Percentiles rank a stretch among this genome's conserved stretches.
Conservation (phyloP, 768 basidiomycete genomes). For the Leccinellum albellum region DNA sequence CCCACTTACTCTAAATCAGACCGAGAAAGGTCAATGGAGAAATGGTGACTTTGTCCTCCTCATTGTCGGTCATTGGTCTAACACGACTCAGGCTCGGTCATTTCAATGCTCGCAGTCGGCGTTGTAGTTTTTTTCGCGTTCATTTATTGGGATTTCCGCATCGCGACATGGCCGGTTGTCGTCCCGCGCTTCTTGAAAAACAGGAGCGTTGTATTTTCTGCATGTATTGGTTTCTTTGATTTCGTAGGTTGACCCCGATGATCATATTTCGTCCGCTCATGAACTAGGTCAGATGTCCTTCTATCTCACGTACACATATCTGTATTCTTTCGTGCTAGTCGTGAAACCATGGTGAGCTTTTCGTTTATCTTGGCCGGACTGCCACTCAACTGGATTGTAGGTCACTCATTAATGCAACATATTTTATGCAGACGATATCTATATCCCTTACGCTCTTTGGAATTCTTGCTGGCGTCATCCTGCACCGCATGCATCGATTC, state of each 20-base stretch:
- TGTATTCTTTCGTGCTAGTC: conserved; percentile 63
- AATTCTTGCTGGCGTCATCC: conserved; percentile 53
- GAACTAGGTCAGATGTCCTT: conserved; percentile 47
- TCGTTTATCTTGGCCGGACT: not conserved
- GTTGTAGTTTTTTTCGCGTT: conserved; percentile 41
- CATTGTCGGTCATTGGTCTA: not conserved
- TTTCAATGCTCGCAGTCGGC: conserved; percentile 50
- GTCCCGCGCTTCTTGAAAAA: conserved; percentile 57
- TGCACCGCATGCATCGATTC: conserved; percentile 51
- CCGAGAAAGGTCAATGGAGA: conserved; percentile 40
- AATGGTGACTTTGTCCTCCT: conserved; percentile 34
- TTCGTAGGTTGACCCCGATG: conserved; percentile 36
- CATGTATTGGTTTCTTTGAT: conserved; percentile 61
- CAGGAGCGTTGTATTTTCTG: conserved; percentile 54
- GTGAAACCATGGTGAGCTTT: conserved; percentile 44
- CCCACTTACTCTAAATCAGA: conserved; percentile 48
- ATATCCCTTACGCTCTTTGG: conserved; percentile 61
- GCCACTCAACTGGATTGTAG: conserved; percentile 30
- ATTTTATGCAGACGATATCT: conserved; percentile 60
- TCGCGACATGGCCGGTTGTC: conserved; percentile 57
- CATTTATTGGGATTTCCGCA: conserved; percentile 44
- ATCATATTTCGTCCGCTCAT: conserved; percentile 1
- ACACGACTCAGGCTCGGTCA: conserved; percentile 40
- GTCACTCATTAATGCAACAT: conserved; percentile 53
- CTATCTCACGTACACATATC: conserved; percentile 69